These are phyloP conservation scores for Suhomyces choctaworum DNA, from an alignment of 1,139 yeast genomes.

Conservation along the genomic window DNA sequence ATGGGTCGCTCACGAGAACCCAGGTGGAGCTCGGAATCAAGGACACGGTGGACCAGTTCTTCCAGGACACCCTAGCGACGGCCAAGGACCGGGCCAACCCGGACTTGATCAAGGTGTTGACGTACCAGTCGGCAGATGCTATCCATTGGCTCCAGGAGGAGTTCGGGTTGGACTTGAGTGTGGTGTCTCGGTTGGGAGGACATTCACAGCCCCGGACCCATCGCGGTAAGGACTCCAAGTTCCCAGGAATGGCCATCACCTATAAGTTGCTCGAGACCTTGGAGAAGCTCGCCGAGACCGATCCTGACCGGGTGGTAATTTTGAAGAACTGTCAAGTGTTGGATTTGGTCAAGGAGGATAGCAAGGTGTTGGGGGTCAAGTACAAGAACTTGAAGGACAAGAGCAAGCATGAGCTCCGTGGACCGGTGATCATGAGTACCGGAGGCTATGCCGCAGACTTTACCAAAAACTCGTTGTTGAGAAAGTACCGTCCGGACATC, in stretches of 20 bases:
- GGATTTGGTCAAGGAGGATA: constrained; percentile 44
- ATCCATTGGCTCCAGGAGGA: constrained; percentile 71
- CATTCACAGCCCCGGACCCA: constrained; percentile 76
- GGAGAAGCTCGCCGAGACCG: constrained; percentile 47
- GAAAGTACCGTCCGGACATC: constrained; percentile 63
- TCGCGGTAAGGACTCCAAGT: constrained; percentile 62
- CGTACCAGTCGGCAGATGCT: constrained; percentile 58
- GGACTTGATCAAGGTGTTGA: constrained; percentile 50
- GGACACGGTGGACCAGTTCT: constrained; percentile 62
- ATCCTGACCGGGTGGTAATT: constrained; percentile 54
- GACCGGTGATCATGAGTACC: constrained; percentile 72
- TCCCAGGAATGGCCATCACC: constrained; percentile 79
- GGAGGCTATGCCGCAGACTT: constrained; percentile 76
- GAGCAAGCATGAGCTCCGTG: constrained; percentile 35
- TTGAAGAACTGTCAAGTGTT: constrained; percentile 57
- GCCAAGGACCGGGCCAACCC: constrained; percentile 64
- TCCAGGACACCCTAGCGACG: constrained; percentile 64
- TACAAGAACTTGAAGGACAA: constrained; percentile 44
- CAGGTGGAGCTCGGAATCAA: constrained; percentile 51
- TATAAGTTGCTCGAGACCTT: constrained; percentile 57
- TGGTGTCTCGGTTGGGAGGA: constrained; percentile 72
- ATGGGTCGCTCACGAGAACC: constrained; percentile 68
- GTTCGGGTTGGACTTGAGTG: constrained; percentile 60
- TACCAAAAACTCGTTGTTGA: constrained; percentile 50
- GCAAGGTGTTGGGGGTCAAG: constrained; percentile 47